Conservation (phyloP, 345 rosid genomes). For the Eucalyptus camaldulensis region DNA sequence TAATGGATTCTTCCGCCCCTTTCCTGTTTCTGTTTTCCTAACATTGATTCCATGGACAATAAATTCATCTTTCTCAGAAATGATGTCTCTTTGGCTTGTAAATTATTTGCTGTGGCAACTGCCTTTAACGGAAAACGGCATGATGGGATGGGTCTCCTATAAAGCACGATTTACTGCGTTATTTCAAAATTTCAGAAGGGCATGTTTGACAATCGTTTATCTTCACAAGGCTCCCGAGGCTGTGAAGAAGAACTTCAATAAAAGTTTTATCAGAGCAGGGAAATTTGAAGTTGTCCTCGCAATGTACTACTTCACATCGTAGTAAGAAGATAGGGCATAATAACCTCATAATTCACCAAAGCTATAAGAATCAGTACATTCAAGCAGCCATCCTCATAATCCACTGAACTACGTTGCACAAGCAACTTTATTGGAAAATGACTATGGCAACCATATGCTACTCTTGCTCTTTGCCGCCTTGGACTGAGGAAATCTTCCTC, state of each 20-base stretch:
- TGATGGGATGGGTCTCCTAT: not conserved
- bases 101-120: not conserved
- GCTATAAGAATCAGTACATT: not conserved
- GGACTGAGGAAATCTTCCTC: not conserved
- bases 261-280: not conserved
- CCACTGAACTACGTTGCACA: not conserved
- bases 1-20: not conserved
- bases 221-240: not conserved
- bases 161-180: not conserved
- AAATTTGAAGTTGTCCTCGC: not conserved
- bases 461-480: not conserved
- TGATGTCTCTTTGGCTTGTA: not conserved
- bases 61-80: not conserved
- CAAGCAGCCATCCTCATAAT: not conserved
- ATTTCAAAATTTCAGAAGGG: not conserved
- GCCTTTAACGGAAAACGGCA: not conserved
- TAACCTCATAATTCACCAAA: not conserved
- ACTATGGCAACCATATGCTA: not conserved
- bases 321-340: not conserved
- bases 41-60: not conserved
- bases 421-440: not conserved
- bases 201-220: not conserved
- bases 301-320: not conserved
- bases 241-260: not conserved
- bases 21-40: not conserved